These are phyloP conservation scores for Arthrobotrys megalospora DNA, from an alignment of 2,329 filamentous ascomycete genomes.

Conservation along the genomic window DNA sequence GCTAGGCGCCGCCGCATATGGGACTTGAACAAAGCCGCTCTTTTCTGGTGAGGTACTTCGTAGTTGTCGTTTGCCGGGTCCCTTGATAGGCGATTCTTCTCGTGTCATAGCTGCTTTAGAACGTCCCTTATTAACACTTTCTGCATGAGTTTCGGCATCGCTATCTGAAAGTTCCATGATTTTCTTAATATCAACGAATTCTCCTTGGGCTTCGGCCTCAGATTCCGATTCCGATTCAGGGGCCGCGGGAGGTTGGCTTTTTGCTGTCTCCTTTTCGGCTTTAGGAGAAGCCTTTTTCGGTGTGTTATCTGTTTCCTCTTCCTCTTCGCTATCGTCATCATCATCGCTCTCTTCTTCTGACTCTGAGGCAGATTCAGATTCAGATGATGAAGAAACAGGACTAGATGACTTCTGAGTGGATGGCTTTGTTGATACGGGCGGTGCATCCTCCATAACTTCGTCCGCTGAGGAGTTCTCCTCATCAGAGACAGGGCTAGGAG, in stretches of 20 bases:
- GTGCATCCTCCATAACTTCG: slow-evolving; percentile 49
- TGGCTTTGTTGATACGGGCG: slow-evolving; percentile 25
- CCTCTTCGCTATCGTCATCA: slow-evolving; percentile 58
- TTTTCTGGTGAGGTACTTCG: slow-evolving; percentile 49
- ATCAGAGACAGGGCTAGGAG: slow-evolving; percentile 10
- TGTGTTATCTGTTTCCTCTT: slow-evolving; percentile 60
- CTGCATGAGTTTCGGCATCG: slow-evolving; percentile 28
- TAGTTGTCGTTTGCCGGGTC: slow-evolving; percentile 40
- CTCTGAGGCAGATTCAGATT: slow-evolving; percentile 31
- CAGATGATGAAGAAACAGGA: slow-evolving; percentile 19
- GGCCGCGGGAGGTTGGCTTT: neutral
- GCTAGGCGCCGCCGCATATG: slow-evolving; percentile 33
- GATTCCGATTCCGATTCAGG: slow-evolving; percentile 33
- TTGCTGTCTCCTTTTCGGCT: slow-evolving; percentile 60
- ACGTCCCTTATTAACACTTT: neutral
- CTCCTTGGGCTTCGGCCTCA: slow-evolving; percentile 18
- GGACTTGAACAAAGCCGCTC: slow-evolving; percentile 22
- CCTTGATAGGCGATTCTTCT: slow-evolving; percentile 54
- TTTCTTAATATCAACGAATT: slow-evolving; percentile 29
- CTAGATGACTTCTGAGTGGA: slow-evolving; percentile 9
- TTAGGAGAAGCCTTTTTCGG: slow-evolving; percentile 61
- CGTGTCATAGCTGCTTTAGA: slow-evolving; percentile 32
- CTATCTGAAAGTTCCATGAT: slow-evolving; percentile 39
- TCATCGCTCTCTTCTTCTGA: slow-evolving; percentile 45
- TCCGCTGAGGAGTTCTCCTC: slow-evolving; percentile 25